Conservation (phyloP, 2,329 filamentous ascomycete species). For the Rhynchosporium graminicola region DNA sequence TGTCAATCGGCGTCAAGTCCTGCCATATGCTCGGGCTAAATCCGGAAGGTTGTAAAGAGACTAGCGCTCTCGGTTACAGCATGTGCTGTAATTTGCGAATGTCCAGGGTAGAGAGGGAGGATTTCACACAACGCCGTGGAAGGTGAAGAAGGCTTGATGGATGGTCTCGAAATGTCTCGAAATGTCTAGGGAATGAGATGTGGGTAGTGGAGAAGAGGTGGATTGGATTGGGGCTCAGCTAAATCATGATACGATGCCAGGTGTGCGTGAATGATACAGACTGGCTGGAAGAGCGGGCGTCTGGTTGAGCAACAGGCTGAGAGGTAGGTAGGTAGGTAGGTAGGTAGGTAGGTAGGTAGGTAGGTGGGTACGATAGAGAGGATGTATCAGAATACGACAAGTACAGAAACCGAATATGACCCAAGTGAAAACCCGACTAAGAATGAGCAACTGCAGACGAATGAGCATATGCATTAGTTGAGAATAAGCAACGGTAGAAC, state of each 20-base stretch:
- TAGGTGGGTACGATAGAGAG: too few species aligned
- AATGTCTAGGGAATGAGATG: constrained; percentile 5
- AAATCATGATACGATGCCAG: background rate
- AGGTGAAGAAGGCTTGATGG: background rate
- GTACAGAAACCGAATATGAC: too few species aligned
- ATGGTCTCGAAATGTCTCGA: constrained; percentile 13
- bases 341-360: too few species aligned
- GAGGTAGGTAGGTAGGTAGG: too few species aligned
- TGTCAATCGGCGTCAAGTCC: background rate
- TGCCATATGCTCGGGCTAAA: background rate
- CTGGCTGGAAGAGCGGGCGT: background rate
- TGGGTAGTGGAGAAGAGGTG: background rate
- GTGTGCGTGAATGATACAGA: too few species aligned
- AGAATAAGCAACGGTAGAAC: too few species aligned
- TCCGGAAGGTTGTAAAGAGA: background rate
- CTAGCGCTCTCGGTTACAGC: constrained; percentile 5
- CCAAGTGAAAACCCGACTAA: too few species aligned
- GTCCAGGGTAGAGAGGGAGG: background rate
- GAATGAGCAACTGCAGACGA: too few species aligned
- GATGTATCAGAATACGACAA: too few species aligned
- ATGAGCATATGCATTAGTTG: too few species aligned
- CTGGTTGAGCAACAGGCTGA: background rate
- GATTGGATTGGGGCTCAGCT: background rate
- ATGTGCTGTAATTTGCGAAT: background rate
- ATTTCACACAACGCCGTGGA: background rate